Evolutionary conservation across 352 stramenopile genomes (phyloP).

Genomic region (Phytopythium mirpurense): DNA sequence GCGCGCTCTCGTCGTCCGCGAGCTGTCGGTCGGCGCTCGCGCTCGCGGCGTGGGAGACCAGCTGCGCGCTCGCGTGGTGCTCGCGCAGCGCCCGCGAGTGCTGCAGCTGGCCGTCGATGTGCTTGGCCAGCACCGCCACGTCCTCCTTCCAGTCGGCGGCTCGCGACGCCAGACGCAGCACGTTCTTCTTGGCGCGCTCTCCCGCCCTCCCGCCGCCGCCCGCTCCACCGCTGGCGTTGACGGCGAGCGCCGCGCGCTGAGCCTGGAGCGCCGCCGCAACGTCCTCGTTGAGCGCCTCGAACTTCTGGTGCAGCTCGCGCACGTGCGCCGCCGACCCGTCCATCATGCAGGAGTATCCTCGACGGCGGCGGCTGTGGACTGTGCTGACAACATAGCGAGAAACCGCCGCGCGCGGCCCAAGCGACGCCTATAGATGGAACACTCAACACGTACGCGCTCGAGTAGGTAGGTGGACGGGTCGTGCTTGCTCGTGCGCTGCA

Average conservation of each 20-base stretch:
- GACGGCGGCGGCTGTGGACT: too few relatives aligned
- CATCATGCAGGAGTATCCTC: too few relatives aligned
- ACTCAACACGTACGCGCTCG: background rate
- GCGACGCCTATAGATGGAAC: background rate
- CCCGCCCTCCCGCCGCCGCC: conserved; percentile 1
- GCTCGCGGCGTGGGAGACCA: conserved; percentile 10
- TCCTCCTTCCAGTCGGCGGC: conserved; percentile 69
- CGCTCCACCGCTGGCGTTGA: background rate
- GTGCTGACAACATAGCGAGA: too few relatives aligned
- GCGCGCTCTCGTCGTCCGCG: conserved; percentile 45
- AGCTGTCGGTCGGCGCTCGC: conserved; percentile 29
- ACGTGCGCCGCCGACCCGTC: conserved; percentile 42
- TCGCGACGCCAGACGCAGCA: conserved; percentile 41
- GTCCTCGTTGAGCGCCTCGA: conserved; percentile 69
- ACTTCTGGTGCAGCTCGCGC: conserved; percentile 68
- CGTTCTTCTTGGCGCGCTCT: conserved; percentile 34
- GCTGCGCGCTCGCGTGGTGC: conserved; percentile 47
- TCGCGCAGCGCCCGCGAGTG: conserved; percentile 55
- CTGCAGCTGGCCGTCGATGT: conserved; percentile 71
- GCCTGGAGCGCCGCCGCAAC: conserved; percentile 40
- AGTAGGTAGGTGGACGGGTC: background rate
- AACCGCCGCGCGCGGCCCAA: too few relatives aligned
- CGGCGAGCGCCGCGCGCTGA: conserved; percentile 43
- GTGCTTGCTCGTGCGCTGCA: background rate
- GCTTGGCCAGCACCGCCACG: conserved; percentile 58